Conservation (phyloP, 805 yeast genomes). For the Wickerhamomyces canadensis region DNA sequence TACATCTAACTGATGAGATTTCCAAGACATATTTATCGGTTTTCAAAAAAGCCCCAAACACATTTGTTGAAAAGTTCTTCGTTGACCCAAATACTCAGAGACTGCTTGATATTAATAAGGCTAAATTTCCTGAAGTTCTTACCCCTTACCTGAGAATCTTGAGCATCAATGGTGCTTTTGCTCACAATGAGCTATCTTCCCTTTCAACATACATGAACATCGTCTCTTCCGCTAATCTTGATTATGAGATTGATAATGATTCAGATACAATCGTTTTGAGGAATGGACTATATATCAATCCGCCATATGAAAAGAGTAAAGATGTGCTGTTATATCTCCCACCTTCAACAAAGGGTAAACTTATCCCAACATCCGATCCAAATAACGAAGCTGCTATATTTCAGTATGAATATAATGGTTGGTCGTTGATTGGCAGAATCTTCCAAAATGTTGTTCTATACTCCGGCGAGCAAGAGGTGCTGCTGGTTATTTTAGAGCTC, state of each 20-base stretch:
- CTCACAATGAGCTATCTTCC: constrained; percentile 53
- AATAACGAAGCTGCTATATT: constrained; percentile 50
- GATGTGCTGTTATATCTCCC: constrained; percentile 41
- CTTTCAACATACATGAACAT: constrained; percentile 59
- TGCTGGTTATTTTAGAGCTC: constrained; percentile 46
- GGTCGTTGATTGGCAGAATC: constrained; percentile 79
- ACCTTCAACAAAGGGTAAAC: constrained; percentile 63
- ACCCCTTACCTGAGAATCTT: constrained; percentile 56
- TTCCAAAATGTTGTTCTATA: constrained; percentile 48
- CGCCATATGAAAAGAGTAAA: constrained; percentile 48
- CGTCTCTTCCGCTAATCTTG: constrained; percentile 32
- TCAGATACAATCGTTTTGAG: constrained; percentile 49
- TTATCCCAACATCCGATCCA: constrained; percentile 46
- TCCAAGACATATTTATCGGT: constrained; percentile 27
- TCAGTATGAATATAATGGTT: constrained; percentile 71
- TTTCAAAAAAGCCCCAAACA: constrained; percentile 27
- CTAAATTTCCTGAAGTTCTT: constrained; percentile 69
- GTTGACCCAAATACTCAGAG: constrained; percentile 28
- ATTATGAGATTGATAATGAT: constrained; percentile 40
- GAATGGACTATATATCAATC: constrained; percentile 42
- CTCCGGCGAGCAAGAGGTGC: constrained; percentile 33
- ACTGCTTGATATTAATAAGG: constrained; percentile 42
- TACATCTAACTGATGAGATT: constrained; percentile 37
- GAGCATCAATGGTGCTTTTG: constrained; percentile 60
- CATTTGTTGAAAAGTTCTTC: constrained; percentile 34